Evolutionary conservation across 2,329 filamentous ascomycete species (phyloP).

Genomic region (Penicillium fuscoglaucum): DNA sequence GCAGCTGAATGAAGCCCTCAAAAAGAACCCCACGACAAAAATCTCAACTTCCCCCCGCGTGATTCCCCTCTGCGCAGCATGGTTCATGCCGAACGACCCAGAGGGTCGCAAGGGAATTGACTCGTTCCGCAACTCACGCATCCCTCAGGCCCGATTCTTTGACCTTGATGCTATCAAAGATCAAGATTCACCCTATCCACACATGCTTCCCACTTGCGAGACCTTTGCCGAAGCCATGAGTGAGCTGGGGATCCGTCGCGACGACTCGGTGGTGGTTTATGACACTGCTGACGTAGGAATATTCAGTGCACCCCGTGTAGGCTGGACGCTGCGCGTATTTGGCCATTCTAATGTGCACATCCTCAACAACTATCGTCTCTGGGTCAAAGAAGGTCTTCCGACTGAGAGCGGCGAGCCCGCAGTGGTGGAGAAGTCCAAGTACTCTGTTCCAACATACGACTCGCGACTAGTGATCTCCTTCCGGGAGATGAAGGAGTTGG

Average conservation of each 20-base stretch:
- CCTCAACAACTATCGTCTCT: constrained; percentile 93
- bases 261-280: constrained; percentile 92
- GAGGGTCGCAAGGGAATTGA: constrained; percentile 73
- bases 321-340: constrained; percentile 89
- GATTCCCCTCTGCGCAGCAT: constrained; percentile 86
- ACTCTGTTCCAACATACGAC: constrained; percentile 58
- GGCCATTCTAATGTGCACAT: constrained; percentile 87
- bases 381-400: constrained; percentile 80
- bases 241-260: constrained; percentile 77
- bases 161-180: constrained; percentile 92
- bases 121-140: constrained; percentile 77
- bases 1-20: constrained; percentile 77
- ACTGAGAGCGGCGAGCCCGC: constrained; percentile 68
- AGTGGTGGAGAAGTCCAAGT: constrained; percentile 45
- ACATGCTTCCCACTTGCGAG: constrained; percentile 86
- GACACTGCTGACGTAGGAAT: constrained; percentile 89
- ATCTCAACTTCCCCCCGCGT: constrained; percentile 80
- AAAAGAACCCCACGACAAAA: constrained; percentile 75
- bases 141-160: constrained; percentile 91
- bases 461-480: constrained; percentile 71
- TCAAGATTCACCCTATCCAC: constrained; percentile 82
- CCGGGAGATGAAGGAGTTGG: constrained; percentile 78
- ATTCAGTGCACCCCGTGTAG: constrained; percentile 89
- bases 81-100: constrained; percentile 92
- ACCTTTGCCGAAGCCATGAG: constrained; percentile 87